Base-by-base conservation (phyloP, 2,329 filamentous ascomycete species). In the Fusarium verticillioides region DNA sequence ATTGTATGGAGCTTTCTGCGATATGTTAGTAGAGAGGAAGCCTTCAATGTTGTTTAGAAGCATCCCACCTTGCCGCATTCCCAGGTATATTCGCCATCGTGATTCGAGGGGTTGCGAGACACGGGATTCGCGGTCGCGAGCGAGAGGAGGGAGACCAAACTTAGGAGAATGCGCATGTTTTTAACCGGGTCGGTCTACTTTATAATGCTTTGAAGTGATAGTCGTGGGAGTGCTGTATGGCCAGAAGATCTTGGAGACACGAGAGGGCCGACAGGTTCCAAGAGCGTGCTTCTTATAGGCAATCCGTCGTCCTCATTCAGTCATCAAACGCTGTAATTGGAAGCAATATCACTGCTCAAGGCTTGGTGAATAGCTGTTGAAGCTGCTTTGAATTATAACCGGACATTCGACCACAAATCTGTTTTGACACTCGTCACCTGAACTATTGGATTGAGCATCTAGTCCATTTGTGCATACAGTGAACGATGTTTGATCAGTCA, bases 61-160 rank as follows among this genome's bases (percentile, higher is more conserved):
- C 12, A 18, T 28, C 34, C 15, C 50, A 70, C 52, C 39, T 44
- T 43, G 30, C 60, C 53, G 15, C 70, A 73, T 28, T 62, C 40
- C 44, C 43, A 73, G 21, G 43, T 37, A 13, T 66, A 73, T 13
- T 32, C 47, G 56, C 26, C 6, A 7, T 63, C 61, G 6, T 52
- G n/a, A 15, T 19, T 37, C 23, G n/a, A 7, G 32, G 59, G 26
- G 11, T 34, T 28, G 7, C 26, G 47, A 19, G 39, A 23, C 10
- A 44, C 18, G 7, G 30, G 9, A 15, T 21, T 30, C 18, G 70
- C 60, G 4, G 47, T 16, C n/a, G 19, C 21, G 36, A 73, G 15
- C 1, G 47, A 62, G 4, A 67, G 28, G 13, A 73, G 23, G 2
- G 21, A 46, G 30, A 37, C 7, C 4, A 70, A n/a, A 2, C 5